Conservation (phyloP, 2,329 filamentous ascomycete species). For the Fusarium napiforme region DNA sequence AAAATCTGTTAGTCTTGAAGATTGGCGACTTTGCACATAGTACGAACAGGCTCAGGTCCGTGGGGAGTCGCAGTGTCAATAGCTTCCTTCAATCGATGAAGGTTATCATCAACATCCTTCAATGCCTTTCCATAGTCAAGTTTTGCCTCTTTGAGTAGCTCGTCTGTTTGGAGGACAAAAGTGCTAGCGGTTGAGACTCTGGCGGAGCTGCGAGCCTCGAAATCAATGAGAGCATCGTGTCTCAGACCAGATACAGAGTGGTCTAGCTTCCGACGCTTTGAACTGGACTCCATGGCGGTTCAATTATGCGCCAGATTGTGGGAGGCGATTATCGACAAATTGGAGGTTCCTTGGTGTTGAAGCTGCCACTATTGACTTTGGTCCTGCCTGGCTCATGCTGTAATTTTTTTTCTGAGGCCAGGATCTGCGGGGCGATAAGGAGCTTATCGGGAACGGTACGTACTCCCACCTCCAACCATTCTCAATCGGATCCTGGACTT, state of each 20-base stretch:
- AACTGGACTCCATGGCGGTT: slow-evolving; percentile 57
- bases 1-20: slow-evolving; percentile 26
- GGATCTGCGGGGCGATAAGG: slow-evolving; percentile 45
- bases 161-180: slow-evolving; percentile 69
- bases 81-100: slow-evolving; percentile 63
- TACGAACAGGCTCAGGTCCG: slow-evolving; percentile 61
- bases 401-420: slow-evolving; percentile 39
- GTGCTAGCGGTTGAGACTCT: slow-evolving; percentile 61
- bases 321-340: slow-evolving; percentile 19
- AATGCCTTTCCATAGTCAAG: slow-evolving; percentile 63
- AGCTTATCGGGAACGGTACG: slow-evolving; percentile 39
- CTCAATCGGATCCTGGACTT: not conserved
- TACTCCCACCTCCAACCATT: slow-evolving; percentile 8
- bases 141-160: slow-evolving; percentile 66
- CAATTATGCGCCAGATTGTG: slow-evolving; percentile 12
- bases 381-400: slow-evolving; percentile 7
- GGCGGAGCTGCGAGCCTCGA: slow-evolving; percentile 54
- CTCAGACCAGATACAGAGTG: slow-evolving; percentile 51
- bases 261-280: slow-evolving; percentile 62
- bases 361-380: slow-evolving; percentile 26
- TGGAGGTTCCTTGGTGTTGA: slow-evolving; percentile 31
- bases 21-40: not conserved
- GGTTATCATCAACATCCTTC: slow-evolving; percentile 58
- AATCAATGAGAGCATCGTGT: slow-evolving; percentile 53
- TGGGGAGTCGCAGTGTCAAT: slow-evolving; percentile 64